Evolutionary conservation across 805 yeast genomes (phyloP), one percentile per base, ranked within the genome.

Genomic region (Babjeviella inositovora): DNA sequence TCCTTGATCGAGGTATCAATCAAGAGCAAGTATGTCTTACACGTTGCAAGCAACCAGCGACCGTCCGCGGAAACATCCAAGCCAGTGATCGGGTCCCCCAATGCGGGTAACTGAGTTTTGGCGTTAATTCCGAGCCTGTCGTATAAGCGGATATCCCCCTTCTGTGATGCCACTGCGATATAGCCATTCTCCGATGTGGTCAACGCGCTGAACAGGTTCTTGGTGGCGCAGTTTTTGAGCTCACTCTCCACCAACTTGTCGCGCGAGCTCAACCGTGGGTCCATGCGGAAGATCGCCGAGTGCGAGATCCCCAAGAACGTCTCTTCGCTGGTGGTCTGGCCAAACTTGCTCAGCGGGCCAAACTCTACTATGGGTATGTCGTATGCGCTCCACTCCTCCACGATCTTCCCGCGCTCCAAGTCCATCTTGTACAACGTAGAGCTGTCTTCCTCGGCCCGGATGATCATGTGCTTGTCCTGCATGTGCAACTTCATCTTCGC

Each of bases 21-120:
- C 21, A 84, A 56, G 25, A 84, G 51, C 30, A 84, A 47, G 38
- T 77, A 79, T 2, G 68, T 64, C 35, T 61, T 57, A 51, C 87
- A 79, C 0, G 94, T 84, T 2, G 84, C 90, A 28, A 84, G 51
- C 19, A 82, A 38, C 75, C 82, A 84, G 34, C 67, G 57, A 29
- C 94, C 94, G 41, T 77, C 85, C 11, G 75, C 65, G 5, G 92
- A 70, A 1, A 66, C 69, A 28, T 77, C 85, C 11, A 79, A 35
- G 12, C 77, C 76, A 18, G 60, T 47, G 23, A 77, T 65, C 2
- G 68, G 53, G 34, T 82, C 92, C 13, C 94, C 94, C 18, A 82
- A 50, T 0, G 90, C 82, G 2, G 94, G 94, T 15, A 84, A 50
- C 13, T 64, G 58, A 2, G 90, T 71, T 50, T 76, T 79, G 2